A percentile compares a stretch with the other conserved stretches of the same genome.
Conservation (phyloP, 805 yeast species). For the Metschnikowia chrysomelidarum region DNA sequence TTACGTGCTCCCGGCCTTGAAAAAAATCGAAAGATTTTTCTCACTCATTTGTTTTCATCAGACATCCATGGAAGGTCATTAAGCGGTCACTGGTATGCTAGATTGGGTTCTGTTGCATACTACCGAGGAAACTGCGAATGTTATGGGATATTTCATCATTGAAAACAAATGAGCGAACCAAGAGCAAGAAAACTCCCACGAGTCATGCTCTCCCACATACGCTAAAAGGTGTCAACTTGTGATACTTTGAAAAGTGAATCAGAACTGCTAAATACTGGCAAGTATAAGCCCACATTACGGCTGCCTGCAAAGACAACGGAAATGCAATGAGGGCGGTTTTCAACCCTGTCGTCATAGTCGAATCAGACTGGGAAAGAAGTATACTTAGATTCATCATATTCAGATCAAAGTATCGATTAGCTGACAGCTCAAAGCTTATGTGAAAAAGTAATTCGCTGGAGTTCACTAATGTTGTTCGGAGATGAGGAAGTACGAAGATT, state of each 20-base stretch:
- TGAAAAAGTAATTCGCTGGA: constrained; percentile 18
- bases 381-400: constrained; percentile 51
- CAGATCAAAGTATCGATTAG: constrained; percentile 16
- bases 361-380: constrained; percentile 90
- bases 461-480: not conserved
- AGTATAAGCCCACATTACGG: constrained; percentile 63
- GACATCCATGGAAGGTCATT: constrained; percentile 90
- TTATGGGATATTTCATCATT: constrained; percentile 74
- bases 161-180: constrained; percentile 24
- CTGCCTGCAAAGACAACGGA: constrained; percentile 40
- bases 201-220: constrained; percentile 23
- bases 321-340: constrained; percentile 42
- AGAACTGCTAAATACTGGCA: constrained; percentile 80
- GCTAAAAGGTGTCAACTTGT: constrained; percentile 26
- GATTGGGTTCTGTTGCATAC: constrained; percentile 83
- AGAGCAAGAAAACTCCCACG: constrained; percentile 1
- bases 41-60: constrained; percentile 42
- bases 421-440: constrained; percentile 24
- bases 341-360: constrained; percentile 93
- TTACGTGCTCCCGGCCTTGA: too few species aligned
- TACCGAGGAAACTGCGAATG: constrained; percentile 98
- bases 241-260: constrained; percentile 37
- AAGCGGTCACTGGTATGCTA: constrained; percentile 85
- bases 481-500: not conserved
- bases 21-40: not conserved